Evolutionary conservation across 345 rosid genomes (phyloP).

Genomic region (Dimocarpus longan): DNA sequence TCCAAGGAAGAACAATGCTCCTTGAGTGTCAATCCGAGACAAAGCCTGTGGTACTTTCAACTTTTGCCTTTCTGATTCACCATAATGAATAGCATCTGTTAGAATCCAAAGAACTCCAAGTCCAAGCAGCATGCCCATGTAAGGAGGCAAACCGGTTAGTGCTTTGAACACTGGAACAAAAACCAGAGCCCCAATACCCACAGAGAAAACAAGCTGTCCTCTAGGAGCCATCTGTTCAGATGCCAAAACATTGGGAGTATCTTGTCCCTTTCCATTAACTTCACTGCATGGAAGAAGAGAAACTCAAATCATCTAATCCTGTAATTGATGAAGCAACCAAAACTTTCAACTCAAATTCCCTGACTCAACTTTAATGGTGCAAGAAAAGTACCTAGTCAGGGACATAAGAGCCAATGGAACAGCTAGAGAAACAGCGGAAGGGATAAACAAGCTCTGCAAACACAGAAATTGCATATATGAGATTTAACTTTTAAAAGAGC

Average conservation of each 20-base stretch:
- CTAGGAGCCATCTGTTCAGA: slow-evolving; percentile 94
- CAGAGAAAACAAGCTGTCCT: slow-evolving; percentile 80
- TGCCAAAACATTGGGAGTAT: slow-evolving; percentile 60
- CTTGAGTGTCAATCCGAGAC: slow-evolving; percentile 92
- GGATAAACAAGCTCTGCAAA: slow-evolving; percentile 67
- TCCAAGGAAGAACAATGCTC: slow-evolving; percentile 92
- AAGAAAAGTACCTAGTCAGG: slow-evolving; percentile 69
- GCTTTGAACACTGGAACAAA: slow-evolving; percentile 95
- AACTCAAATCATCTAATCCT: slow-evolving; percentile 33
- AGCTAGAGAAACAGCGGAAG: slow-evolving; percentile 78
- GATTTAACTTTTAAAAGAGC: not conserved
- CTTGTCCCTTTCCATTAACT: slow-evolving; percentile 81
- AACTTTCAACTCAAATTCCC: slow-evolving; percentile 6
- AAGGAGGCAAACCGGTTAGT: slow-evolving; percentile 94
- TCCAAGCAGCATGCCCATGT: slow-evolving; percentile 90
- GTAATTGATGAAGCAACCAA: slow-evolving; percentile 13
- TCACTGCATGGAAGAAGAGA: slow-evolving; percentile 54
- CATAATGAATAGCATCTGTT: slow-evolving; percentile 93
- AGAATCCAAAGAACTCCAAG: slow-evolving; percentile 98
- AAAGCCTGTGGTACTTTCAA: slow-evolving; percentile 96
- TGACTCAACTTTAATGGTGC: slow-evolving; percentile 17
- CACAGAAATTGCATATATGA: slow-evolving; percentile 13
- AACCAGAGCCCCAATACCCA: slow-evolving; percentile 84
- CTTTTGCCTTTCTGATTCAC: slow-evolving; percentile 87
- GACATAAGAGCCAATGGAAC: slow-evolving; percentile 90